Conservation (phyloP, 352 stramenopile genomes). For the Thalassiosira mediterranea region DNA sequence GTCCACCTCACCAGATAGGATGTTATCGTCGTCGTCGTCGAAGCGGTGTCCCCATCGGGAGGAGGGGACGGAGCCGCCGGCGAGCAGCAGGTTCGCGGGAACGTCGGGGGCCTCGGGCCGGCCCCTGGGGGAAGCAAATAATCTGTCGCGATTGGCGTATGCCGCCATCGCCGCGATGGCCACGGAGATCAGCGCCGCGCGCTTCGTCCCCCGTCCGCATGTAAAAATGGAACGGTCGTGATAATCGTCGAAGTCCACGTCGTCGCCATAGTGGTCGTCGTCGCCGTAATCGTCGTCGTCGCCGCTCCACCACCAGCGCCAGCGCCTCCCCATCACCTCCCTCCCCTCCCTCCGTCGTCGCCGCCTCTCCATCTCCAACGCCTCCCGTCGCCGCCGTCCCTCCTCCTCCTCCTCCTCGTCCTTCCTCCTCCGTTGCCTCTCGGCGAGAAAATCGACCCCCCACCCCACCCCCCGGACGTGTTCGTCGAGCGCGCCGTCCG, state of each 20-base stretch:
- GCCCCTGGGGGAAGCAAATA: neutral
- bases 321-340: too few species aligned
- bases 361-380: too few species aligned
- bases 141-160: slow-evolving; percentile 4
- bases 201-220: slow-evolving; percentile 1
- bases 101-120: neutral
- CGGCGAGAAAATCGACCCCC: too few species aligned
- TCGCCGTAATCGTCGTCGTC: slow-evolving; percentile 6
- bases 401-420: too few species aligned
- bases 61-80: neutral
- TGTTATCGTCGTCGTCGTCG: slow-evolving; percentile 7
- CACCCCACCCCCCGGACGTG: too few species aligned
- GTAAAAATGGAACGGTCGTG: slow-evolving; percentile 1
- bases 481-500: too few species aligned
- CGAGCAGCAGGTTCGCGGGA: neutral
- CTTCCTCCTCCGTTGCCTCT: too few species aligned
- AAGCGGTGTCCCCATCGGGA: slow-evolving; percentile 13
- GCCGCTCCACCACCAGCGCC: slow-evolving; percentile 6
- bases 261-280: too few species aligned
- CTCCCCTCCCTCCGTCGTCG: too few species aligned
- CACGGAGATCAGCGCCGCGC: neutral
- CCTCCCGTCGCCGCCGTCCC: too few species aligned
- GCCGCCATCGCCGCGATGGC: neutral
- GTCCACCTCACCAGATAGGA: too few species aligned
- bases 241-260: slow-evolving; percentile 25